phyloP scores from a whole-genome alignment of 306 rosid species.

The Vigna mungo region DNA sequence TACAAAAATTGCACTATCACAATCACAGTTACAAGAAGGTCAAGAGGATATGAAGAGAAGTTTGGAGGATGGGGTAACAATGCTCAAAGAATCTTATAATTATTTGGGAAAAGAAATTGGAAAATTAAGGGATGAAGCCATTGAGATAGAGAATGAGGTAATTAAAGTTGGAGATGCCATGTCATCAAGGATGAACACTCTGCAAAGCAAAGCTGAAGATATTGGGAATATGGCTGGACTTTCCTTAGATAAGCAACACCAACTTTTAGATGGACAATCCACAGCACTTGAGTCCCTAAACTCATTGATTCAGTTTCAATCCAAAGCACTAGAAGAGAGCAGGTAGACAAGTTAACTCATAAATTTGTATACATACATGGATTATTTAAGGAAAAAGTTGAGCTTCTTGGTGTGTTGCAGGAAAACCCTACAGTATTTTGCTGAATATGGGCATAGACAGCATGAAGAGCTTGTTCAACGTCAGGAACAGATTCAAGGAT shows the following conservation, averaged over 20 bases:
- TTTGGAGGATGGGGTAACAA: constrained; percentile 63
- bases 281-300: constrained; percentile 64
- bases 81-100: constrained; percentile 69
- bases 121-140: constrained; percentile 63
- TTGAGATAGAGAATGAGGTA: constrained; percentile 68
- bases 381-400: not conserved
- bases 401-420: constrained; percentile 47
- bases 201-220: constrained; percentile 76
- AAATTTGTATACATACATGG: not conserved
- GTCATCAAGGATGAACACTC: constrained; percentile 60
- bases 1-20: constrained; percentile 62
- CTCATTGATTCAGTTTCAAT: constrained; percentile 63
- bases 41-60: constrained; percentile 67
- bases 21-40: constrained; percentile 64
- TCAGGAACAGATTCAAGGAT: constrained; percentile 63
- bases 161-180: constrained; percentile 67
- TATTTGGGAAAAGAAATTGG: constrained; percentile 65
- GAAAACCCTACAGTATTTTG: constrained; percentile 58
- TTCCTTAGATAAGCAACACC: constrained; percentile 79
- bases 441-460: constrained; percentile 71
- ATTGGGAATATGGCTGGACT: constrained; percentile 70
- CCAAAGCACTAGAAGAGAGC: constrained; percentile 83
- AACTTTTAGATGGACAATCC: constrained; percentile 77
- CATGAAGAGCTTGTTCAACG: constrained; percentile 73
- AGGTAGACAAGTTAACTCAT: constrained; percentile 52